Conservation (phyloP, 106 monocot genomes). For the Apostasia shenzhenica region DNA sequence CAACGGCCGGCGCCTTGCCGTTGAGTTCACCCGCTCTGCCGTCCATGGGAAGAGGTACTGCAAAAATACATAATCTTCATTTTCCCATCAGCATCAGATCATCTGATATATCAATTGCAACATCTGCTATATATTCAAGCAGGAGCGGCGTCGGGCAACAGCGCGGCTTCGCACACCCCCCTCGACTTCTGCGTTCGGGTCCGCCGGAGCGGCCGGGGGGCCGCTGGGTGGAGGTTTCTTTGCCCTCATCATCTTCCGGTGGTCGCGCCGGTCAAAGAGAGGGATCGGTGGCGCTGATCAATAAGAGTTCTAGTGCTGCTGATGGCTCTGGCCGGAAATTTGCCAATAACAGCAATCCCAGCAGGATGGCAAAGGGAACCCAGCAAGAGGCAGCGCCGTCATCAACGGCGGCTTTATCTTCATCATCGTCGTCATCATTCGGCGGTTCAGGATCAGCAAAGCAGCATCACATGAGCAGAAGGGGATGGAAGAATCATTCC, state of each 20-base stretch:
- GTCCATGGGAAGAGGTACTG: not conserved
- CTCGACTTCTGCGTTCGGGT: constrained; percentile 23
- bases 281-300: constrained; percentile 10
- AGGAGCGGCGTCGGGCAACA: constrained; percentile 5
- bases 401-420: not conserved
- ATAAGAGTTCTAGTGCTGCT: not conserved
- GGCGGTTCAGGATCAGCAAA: constrained; percentile 19
- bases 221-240: not conserved
- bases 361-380: not conserved
- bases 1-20: constrained; percentile 31
- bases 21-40: constrained; percentile 50
- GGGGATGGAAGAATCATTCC: constrained; percentile 20
- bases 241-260: constrained; percentile 1
- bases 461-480: constrained; percentile 19
- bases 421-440: constrained; percentile 10
- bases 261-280: not conserved
- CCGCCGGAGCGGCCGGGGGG: not conserved
- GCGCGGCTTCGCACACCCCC: constrained; percentile 15
- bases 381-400: not conserved
- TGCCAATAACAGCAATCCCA: no score
- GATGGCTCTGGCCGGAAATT: no score
- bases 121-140: no score
- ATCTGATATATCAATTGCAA: no score
- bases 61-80: no score
- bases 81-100: no score